Conservation (phyloP, 2,329 filamentous ascomycete genomes). For the Claviceps fusiformis region DNA sequence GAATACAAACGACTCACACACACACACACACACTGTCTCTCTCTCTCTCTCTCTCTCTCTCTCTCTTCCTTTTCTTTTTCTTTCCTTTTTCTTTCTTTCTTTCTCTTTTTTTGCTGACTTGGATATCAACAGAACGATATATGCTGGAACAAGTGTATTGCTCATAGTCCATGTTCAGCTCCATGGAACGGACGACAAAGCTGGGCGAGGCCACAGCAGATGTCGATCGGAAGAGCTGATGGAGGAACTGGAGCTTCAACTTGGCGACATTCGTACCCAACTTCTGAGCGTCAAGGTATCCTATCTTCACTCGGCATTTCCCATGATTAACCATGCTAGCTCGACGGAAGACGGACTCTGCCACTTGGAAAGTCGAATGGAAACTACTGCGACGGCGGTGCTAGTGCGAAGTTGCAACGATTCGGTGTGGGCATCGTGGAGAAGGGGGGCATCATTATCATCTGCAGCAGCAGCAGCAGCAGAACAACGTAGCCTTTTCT, state of each 20-base stretch:
- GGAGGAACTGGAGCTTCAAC: slow-evolving; percentile 41
- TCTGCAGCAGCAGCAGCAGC: neutral
- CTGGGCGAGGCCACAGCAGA: slow-evolving; percentile 13
- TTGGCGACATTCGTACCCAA: slow-evolving; percentile 33
- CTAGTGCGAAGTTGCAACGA: slow-evolving; percentile 33
- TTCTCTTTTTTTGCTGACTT: neutral
- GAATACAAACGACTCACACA: too few species aligned
- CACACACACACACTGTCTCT: too few species aligned
- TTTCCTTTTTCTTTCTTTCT: too few species aligned
- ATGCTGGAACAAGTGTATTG: slow-evolving; percentile 30
- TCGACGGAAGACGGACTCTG: slow-evolving; percentile 19
- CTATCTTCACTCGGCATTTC: slow-evolving; percentile 45
- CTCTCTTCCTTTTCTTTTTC: too few species aligned
- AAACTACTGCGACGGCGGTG: slow-evolving; percentile 37
- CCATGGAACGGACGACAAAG: slow-evolving; percentile 5
- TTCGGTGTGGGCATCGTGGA: slow-evolving; percentile 39
- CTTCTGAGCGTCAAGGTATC: slow-evolving; percentile 39
- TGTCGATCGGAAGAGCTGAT: slow-evolving; percentile 42
- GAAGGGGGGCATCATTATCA: slow-evolving; percentile 8
- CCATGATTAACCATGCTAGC: slow-evolving; percentile 16
- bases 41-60: too few species aligned
- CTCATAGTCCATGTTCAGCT: slow-evolving; percentile 34
- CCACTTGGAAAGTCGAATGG: slow-evolving; percentile 32
- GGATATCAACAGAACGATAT: slow-evolving; percentile 23
- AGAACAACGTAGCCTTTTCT: slow-evolving; percentile 25